phyloP scores from a whole-genome alignment of 2,329 filamentous ascomycete genomes.

The Exophiala sp. region DNA sequence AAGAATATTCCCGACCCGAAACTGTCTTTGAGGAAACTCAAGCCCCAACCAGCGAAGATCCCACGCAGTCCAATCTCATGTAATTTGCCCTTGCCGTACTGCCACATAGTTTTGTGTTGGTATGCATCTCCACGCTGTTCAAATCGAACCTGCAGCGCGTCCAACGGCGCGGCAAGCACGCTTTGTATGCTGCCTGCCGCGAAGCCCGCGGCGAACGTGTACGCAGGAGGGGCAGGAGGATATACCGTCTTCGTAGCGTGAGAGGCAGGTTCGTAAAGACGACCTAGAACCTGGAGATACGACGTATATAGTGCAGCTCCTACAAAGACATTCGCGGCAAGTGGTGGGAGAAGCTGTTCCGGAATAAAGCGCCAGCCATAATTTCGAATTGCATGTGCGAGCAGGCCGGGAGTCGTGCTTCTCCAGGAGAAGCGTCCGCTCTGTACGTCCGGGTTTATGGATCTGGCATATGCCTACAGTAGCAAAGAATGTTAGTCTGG shows the following conservation, averaged over 20 bases:
- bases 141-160: conserved; percentile 61
- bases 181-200: conserved; percentile 59
- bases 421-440: conserved; percentile 53
- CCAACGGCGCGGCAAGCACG: conserved; percentile 60
- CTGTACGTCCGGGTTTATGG: conserved; percentile 56
- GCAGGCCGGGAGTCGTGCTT: conserved; percentile 58
- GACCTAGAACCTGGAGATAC: conserved; percentile 59
- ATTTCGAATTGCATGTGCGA: conserved; percentile 58
- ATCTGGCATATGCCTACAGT: conserved; percentile 58
- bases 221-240: conserved; percentile 52
- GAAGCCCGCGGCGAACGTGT: conserved; percentile 59
- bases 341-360: conserved; percentile 60
- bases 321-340: conserved; percentile 61
- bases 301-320: conserved; percentile 62
- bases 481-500: conserved; percentile 2
- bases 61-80: conserved; percentile 58
- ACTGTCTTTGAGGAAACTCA: conserved; percentile 59
- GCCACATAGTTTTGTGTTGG: conserved; percentile 58
- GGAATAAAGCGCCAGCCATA: conserved; percentile 64
- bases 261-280: conserved; percentile 56
- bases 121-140: conserved; percentile 41
- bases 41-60: conserved; percentile 60
- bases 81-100: conserved; percentile 57
- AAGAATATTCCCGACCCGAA: conserved; percentile 63
- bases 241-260: conserved; percentile 57